These are phyloP conservation scores for Ascoidea asiatica DNA, from an alignment of 805 yeast species.

Conservation along the genomic window DNA sequence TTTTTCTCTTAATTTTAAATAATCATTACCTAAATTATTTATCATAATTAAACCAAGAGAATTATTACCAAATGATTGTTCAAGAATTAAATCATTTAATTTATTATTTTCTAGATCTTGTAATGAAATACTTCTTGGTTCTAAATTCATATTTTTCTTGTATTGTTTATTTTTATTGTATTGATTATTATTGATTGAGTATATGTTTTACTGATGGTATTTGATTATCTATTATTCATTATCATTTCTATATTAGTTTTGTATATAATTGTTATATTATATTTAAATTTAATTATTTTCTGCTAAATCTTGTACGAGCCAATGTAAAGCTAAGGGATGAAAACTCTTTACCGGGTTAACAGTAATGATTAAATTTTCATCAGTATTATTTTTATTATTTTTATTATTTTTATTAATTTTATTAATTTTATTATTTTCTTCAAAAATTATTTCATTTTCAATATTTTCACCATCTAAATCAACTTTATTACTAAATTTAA, in stretches of 20 bases:
- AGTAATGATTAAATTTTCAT: slow-evolving; percentile 17
- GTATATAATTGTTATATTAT: no score
- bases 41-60: slow-evolving; percentile 43
- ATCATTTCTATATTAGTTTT: no score
- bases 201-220: no score
- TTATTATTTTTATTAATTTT: slow-evolving; percentile 13
- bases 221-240: no score
- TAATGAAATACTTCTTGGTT: slow-evolving; percentile 20
- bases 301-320: slow-evolving; percentile 44
- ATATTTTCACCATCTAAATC: slow-evolving; percentile 13
- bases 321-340: slow-evolving; percentile 60
- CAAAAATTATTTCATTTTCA: slow-evolving; percentile 12
- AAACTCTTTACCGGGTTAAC: slow-evolving; percentile 36
- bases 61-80: slow-evolving; percentile 38
- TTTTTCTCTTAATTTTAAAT: slow-evolving; percentile 22
- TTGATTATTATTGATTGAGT: no score
- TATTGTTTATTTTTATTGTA: no score
- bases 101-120: slow-evolving; percentile 20
- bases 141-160: no score
- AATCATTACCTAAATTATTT: slow-evolving; percentile 26
- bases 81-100: slow-evolving; percentile 17
- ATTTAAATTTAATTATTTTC: no score
- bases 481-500: not conserved
- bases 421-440: slow-evolving; percentile 5
- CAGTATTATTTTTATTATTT: slow-evolving; percentile 9